These are phyloP conservation scores for Chlorophyllum brunneum DNA, from an alignment of 768 basidiomycete species.

Conservation along the genomic window DNA sequence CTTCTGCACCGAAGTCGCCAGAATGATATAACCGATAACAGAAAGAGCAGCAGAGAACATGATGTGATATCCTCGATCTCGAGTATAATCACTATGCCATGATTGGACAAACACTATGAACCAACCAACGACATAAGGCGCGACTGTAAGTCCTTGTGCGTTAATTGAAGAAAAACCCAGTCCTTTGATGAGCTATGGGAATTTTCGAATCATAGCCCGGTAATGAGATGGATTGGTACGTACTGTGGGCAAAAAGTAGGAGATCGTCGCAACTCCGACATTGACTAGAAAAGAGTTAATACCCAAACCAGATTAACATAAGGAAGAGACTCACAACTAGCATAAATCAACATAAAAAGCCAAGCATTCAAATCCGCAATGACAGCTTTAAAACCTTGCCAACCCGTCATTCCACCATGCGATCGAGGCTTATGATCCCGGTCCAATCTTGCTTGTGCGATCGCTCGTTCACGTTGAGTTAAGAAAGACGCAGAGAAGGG, in stretches of 20 bases:
- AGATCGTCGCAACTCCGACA: conserved; percentile 51
- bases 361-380: conserved; percentile 47
- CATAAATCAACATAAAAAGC: conserved; percentile 48
- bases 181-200: conserved; percentile 42
- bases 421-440: conserved; percentile 54
- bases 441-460: conserved; percentile 54
- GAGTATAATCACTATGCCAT: conserved; percentile 50
- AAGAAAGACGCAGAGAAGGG: conserved; percentile 52
- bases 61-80: conserved; percentile 53
- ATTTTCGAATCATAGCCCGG: background rate
- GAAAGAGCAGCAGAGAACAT: conserved; percentile 45
- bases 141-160: conserved; percentile 56
- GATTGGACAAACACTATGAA: conserved; percentile 52
- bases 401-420: conserved; percentile 55
- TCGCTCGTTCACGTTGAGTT: conserved; percentile 47
- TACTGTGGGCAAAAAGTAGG: conserved; percentile 55
- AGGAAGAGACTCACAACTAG: conserved; percentile 38
- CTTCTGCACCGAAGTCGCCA: conserved; percentile 47
- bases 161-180: conserved; percentile 55
- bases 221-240: conserved; percentile 11
- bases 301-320: background rate
- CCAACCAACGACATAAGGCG: conserved; percentile 55
- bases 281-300: conserved; percentile 34
- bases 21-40: conserved; percentile 49
- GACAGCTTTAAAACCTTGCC: conserved; percentile 52